Base-by-base conservation (phyloP, 106 monocot species). In the Triglochin maritima region DNA sequence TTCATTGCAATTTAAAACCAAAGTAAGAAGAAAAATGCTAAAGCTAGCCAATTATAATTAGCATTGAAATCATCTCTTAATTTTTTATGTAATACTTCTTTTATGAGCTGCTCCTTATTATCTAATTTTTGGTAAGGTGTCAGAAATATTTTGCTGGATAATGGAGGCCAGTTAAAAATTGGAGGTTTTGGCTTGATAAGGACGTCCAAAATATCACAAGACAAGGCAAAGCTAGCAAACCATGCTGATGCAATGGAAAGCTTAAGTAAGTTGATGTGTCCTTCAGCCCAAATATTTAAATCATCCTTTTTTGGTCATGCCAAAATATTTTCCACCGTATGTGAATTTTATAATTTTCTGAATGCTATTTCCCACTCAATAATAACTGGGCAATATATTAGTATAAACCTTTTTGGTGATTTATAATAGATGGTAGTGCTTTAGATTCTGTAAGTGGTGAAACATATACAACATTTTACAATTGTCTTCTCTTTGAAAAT, bases 81-180 rank as follows among this genome's bases (percentile, higher is more conserved):
- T 50, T 78, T 61, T 56, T 56, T 61, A 41, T 62, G 44, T 55
- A 17, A 66, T 4, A 46, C 49, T 79, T 71, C 44, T 63, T 54
- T 71, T 80, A 49, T 76, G 69, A 77, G 66, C 63, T 73, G 72
- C 78, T 78, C 69, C 76, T 84, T 76, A 93, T 73, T 83, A 81
- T 78, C 78, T 85, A 81, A 82, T 78, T 44, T 82, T 81, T 81
- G 61, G 70, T 84, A 91, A 91, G 90, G 85, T 91, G 81, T 49
- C 96, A 96, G 96, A 85, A 86, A 90, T 79, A 86, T 96, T 78
- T 83, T 96, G 70, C 81, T 88, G 74, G 90, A 86, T 78, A 70
- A 71, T 88, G 90, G 80, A 75, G 86, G 82, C 59, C 85, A 78
- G 48, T 69, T 88, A 63, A 96, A 96, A 70, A 83, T 96, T 17